Conservation (phyloP, 2,329 filamentous ascomycete genomes). For the Neofusicoccum laricinum region DNA sequence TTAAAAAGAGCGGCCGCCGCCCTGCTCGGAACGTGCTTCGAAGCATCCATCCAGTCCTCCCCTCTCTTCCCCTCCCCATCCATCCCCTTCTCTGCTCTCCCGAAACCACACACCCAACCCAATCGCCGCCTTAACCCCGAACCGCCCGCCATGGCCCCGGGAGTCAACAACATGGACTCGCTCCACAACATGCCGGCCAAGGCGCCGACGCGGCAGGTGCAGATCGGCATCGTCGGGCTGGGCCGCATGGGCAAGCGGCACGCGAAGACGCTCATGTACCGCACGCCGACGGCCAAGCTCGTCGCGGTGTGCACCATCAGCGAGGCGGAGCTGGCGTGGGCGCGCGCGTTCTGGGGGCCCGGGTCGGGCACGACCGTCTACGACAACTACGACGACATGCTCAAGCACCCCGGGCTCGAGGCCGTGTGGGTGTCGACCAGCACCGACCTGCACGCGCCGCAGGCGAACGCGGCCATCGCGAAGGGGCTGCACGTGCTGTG, state of each 20-base stretch:
- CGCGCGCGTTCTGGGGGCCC: slow-evolving; percentile 41
- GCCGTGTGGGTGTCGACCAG: slow-evolving; percentile 41
- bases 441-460: slow-evolving; percentile 35
- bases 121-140: neutral
- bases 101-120: neutral
- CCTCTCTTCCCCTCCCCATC: neutral
- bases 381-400: slow-evolving; percentile 47
- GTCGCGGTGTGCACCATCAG: slow-evolving; percentile 51
- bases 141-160: neutral
- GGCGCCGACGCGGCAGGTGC: slow-evolving; percentile 24
- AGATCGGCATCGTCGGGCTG: slow-evolving; percentile 47
- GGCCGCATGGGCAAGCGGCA: slow-evolving; percentile 52
- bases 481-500: slow-evolving; percentile 37
- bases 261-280: slow-evolving; percentile 44
- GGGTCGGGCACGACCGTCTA: slow-evolving; percentile 44
- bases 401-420: slow-evolving; percentile 40
- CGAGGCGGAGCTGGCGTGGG: slow-evolving; percentile 45
- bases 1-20: neutral
- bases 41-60: neutral
- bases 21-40: neutral
- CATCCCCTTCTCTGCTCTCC: neutral
- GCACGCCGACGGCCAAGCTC: slow-evolving; percentile 45
- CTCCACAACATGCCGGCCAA: slow-evolving; percentile 15
- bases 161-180: slow-evolving; percentile 13
- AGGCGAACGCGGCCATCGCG: slow-evolving; percentile 34